A percentile compares a stretch with the other conserved stretches of the same genome.
Conservation (phyloP, 257 asterid species). For the Plantago elongata region DNA sequence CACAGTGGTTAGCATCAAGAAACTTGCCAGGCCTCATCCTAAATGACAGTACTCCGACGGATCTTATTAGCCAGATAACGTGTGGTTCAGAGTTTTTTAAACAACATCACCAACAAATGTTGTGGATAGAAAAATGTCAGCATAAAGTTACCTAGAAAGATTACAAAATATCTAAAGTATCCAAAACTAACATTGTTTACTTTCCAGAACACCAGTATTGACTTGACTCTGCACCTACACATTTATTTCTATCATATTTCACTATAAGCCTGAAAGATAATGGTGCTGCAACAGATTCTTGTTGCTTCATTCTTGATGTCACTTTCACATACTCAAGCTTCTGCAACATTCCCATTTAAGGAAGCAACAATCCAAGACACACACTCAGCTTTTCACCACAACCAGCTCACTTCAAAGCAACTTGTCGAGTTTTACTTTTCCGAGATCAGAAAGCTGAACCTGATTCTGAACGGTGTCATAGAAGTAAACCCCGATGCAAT, state of each 20-base stretch:
- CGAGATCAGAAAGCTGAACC: slow-evolving; percentile 51
- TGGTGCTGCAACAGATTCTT: neutral
- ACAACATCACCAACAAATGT: no score
- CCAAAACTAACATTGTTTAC: no score
- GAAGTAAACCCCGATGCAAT: slow-evolving; percentile 65
- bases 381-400: slow-evolving; percentile 33
- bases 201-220: neutral
- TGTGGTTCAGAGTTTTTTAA: no score
- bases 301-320: slow-evolving; percentile 20
- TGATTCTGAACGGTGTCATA: slow-evolving; percentile 48
- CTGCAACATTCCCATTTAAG: slow-evolving; percentile 37
- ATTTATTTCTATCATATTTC: no score
- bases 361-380: slow-evolving; percentile 49
- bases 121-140: no score
- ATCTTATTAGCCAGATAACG: no score
- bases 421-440: slow-evolving; percentile 37
- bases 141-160: no score
- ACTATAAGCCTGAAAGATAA: neutral
- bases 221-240: neutral
- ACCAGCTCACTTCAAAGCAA: slow-evolving; percentile 34
- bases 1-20: no score
- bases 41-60: no score
- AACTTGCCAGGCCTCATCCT: no score
- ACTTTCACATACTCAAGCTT: slow-evolving; percentile 7
- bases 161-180: no score